phyloP scores from a whole-genome alignment of 148 eudicot genomes.

The Chenopodium suecicum region DNA sequence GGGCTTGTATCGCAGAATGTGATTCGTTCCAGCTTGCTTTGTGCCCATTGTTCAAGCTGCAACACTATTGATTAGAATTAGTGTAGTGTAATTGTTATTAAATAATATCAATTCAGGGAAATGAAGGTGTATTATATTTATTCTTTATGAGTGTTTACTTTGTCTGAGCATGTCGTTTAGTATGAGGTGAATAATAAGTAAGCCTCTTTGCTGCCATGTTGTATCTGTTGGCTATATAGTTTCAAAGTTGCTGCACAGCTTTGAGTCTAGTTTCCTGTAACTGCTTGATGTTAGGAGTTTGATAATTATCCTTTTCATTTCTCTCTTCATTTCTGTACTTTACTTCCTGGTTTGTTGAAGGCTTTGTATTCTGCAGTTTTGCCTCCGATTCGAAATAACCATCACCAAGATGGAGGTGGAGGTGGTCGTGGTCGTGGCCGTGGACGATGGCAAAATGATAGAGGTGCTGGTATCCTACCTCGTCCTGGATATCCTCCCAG shows the following conservation, averaged over 20 bases:
- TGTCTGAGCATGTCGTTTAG: not conserved
- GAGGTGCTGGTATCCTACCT: constrained; percentile 95
- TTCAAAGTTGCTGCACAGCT: not conserved
- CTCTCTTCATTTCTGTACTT: not conserved
- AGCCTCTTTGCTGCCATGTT: not conserved
- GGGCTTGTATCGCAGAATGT: not conserved
- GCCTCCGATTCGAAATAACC: constrained; percentile 60
- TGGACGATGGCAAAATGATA: constrained; percentile 91
- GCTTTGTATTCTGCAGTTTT: constrained; percentile 50
- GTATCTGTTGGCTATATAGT: not conserved
- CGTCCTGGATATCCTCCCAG: constrained; percentile 86
- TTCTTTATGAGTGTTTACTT: not conserved
- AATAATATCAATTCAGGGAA: not conserved
- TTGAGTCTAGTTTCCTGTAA: not conserved
- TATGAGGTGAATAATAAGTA: not conserved
- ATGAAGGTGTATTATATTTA: not conserved
- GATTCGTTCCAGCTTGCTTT: not conserved
- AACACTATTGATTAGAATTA: not conserved
- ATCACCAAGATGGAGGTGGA: constrained; percentile 65
- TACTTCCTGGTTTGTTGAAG: not conserved
- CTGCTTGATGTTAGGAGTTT: not conserved
- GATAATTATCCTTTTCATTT: not conserved
- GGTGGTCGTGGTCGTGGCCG: constrained; percentile 93
- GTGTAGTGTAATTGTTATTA: not conserved
- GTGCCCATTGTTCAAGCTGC: not conserved